Evolutionary conservation across 2,329 filamentous ascomycete species (phyloP).

Genomic region (Scopulariopsis brevicaulis): DNA sequence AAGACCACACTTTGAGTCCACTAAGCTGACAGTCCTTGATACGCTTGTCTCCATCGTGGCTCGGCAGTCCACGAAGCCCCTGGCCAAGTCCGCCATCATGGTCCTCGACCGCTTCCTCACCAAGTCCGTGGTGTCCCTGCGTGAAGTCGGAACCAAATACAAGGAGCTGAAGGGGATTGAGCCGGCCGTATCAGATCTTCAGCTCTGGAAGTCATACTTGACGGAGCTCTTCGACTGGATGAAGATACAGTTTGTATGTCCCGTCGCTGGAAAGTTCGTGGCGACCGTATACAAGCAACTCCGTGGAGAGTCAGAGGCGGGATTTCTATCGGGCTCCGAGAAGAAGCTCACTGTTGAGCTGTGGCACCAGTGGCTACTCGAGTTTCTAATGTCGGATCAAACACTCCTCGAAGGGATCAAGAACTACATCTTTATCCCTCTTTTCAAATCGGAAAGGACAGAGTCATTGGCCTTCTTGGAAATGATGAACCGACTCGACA

Average conservation of each 20-base stretch:
- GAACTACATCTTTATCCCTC: conserved; percentile 50
- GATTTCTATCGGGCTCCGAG: conserved; percentile 2
- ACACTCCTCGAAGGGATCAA: conserved; percentile 50
- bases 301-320: conserved; percentile 17
- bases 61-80: conserved; percentile 46
- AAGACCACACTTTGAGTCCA: conserved; percentile 18
- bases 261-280: conserved; percentile 48
- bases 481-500: conserved; percentile 37
- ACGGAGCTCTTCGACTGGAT: conserved; percentile 42
- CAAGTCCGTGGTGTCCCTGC: conserved; percentile 42
- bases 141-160: conserved; percentile 33
- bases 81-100: conserved; percentile 60
- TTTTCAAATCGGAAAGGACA: conserved; percentile 46
- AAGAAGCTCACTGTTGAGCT: conserved; percentile 22
- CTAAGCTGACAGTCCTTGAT: conserved; percentile 34
- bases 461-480: conserved; percentile 47
- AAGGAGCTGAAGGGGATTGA: conserved; percentile 15
- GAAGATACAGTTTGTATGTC: conserved; percentile 43
- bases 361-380: conserved; percentile 47
- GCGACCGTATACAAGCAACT: conserved; percentile 43
- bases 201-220: conserved; percentile 39
- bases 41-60: conserved; percentile 47
- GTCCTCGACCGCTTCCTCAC: conserved; percentile 53
- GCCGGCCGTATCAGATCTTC: conserved; percentile 18
- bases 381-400: conserved; percentile 33